Conservation (phyloP, 2,329 filamentous ascomycete genomes). For the Penicillium sp. region DNA sequence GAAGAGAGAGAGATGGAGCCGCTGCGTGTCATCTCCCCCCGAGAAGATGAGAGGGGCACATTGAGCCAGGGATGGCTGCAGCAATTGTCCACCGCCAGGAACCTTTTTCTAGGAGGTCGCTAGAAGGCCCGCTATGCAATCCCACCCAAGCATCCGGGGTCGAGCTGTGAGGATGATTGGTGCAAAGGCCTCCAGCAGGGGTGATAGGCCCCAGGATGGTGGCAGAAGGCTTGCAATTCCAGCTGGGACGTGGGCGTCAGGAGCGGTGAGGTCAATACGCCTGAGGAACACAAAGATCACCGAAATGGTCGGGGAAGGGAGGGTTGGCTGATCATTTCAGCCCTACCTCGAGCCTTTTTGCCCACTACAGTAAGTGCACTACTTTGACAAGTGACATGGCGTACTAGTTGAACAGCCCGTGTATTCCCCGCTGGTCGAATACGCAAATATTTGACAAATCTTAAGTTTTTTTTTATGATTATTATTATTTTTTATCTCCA, state of each 20-base stretch:
- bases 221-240: conserved; percentile 21
- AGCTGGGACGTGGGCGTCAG: conserved; percentile 16
- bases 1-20: not conserved
- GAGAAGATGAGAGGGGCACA: not conserved
- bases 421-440: not conserved
- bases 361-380: conserved; percentile 1
- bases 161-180: conserved; percentile 16
- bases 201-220: conserved; percentile 19
- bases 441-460: not conserved
- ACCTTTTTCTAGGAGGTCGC: conserved; percentile 36
- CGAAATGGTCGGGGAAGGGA: not conserved
- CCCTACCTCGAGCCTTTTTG: not conserved
- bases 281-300: not conserved
- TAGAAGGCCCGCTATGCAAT: conserved; percentile 30
- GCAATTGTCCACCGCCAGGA: conserved; percentile 27
- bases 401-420: not conserved
- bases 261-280: conserved; percentile 25
- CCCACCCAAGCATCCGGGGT: conserved; percentile 29
- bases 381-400: not conserved
- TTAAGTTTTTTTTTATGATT: not conserved
- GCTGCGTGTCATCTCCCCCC: conserved; percentile 12
- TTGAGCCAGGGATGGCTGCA: conserved; percentile 14
- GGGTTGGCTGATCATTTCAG: not conserved
- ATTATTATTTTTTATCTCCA: not conserved
- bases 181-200: conserved; percentile 16